Percentiles rank a stretch among this genome's conserved stretches.
Conservation (phyloP, 148 eudicot genomes). For the Amaranthus hypochondriacus region DNA sequence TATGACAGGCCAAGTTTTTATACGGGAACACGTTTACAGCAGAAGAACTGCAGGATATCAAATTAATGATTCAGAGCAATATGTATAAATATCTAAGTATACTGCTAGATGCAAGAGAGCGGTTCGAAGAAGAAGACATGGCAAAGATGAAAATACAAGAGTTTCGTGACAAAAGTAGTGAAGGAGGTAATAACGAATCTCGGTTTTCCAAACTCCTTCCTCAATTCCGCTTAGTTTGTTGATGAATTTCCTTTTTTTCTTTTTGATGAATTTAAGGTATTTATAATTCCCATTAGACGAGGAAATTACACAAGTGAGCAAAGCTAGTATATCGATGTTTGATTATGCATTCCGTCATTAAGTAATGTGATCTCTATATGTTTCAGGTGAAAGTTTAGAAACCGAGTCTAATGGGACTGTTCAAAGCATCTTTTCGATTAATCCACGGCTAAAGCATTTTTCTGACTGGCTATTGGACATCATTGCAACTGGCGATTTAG, state of each 20-base stretch:
- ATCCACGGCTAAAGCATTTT: slow-evolving; percentile 86
- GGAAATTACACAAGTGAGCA: neutral
- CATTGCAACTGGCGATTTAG: slow-evolving; percentile 95
- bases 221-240: neutral
- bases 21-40: slow-evolving; percentile 71
- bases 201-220: neutral
- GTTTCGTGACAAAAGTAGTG: slow-evolving; percentile 28
- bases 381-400: slow-evolving; percentile 38
- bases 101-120: slow-evolving; percentile 90
- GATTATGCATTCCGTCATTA: neutral
- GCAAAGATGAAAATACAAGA: slow-evolving; percentile 29
- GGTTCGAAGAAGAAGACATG: slow-evolving; percentile 82
- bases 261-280: neutral
- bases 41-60: slow-evolving; percentile 83
- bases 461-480: slow-evolving; percentile 97
- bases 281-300: neutral
- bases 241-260: neutral
- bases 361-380: slow-evolving; percentile 9
- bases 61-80: slow-evolving; percentile 95
- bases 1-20: slow-evolving; percentile 82
- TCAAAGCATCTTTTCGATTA: slow-evolving; percentile 63
- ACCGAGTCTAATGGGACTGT: slow-evolving; percentile 34
- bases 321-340: neutral
- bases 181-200: slow-evolving; percentile 38
- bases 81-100: slow-evolving; percentile 85